Evolutionary conservation across 2,329 filamentous ascomycete species (phyloP), one percentile per base, ranked within the genome.

Genomic region (Talaromyces atroroseus): DNA sequence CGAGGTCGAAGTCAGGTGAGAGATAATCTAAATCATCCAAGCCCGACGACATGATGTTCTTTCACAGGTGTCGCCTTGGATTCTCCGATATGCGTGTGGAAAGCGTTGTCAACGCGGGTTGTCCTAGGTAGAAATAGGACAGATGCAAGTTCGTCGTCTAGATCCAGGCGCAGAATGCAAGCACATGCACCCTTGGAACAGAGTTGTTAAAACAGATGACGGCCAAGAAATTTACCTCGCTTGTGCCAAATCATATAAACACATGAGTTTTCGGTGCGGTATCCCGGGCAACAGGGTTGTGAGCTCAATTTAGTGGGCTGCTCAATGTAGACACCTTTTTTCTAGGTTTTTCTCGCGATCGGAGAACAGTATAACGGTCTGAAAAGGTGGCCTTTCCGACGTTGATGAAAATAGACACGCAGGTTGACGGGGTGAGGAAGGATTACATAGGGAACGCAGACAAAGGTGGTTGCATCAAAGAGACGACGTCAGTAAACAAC

Each of bases 1-100:
- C 81, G 20, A 94, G 85, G 70, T 99, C 90, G 71, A 96, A 97
- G 65, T 83, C 89, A 54, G 89, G 82, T 68, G 92, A 85, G 32
- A 97, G 85, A 71, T 97, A 99, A 63, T 90, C 88, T 63, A 87
- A 74, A 63, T 92, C 89, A 61, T 83, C 77, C 66, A 61, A 54
- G 29, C n/a, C 36, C 18, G 54, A 59, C 45, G 69, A 69, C 72
- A 74, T 74, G 63, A 40, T 45, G 40, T 40, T 54, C 23, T n/a
- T 24, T 36, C 18, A 44, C 51, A 51, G 47, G 36, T 38, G 48
- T 57, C 11, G 32, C 16, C 49, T 6, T 26, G 24, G 11, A 46
- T 24, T 5, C 16, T 14, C 11, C 20, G 24, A 46, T 32, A 47
- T 26, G 21, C 45, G 29, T 32, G 29, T 32, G 32, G 14, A 10